phyloP scores from a whole-genome alignment of 257 asterid genomes.

The Solanum peruvianum region DNA sequence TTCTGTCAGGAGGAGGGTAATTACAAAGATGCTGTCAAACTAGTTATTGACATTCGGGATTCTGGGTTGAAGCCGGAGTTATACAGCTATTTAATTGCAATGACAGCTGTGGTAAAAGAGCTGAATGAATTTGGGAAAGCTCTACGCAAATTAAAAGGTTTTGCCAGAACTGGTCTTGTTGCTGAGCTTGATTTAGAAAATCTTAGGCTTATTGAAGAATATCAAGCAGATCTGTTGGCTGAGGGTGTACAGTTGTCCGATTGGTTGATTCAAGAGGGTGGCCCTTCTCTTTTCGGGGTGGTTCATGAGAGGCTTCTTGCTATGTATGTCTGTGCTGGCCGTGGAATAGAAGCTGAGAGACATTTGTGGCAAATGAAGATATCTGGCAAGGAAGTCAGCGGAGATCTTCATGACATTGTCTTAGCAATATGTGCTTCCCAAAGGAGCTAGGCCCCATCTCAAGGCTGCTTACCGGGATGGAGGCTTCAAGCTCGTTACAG shows the following conservation, averaged over 20 bases:
- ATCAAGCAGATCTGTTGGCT: constrained; percentile 50
- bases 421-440: constrained; percentile 93
- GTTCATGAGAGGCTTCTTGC: constrained; percentile 85
- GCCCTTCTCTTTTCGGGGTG: constrained; percentile 43
- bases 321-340: constrained; percentile 80
- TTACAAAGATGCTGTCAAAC: constrained; percentile 57
- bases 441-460: constrained; percentile 41
- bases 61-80: constrained; percentile 69
- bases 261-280: constrained; percentile 58
- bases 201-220: constrained; percentile 36
- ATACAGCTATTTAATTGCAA: constrained; percentile 83
- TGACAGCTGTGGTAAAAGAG: constrained; percentile 92
- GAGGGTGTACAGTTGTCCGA: constrained; percentile 50
- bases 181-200: constrained; percentile 47
- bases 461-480: constrained; percentile 56
- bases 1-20: constrained; percentile 70
- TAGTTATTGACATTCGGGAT: constrained; percentile 63
- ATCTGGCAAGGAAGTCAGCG: constrained; percentile 54
- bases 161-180: constrained; percentile 44
- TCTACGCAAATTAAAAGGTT: constrained; percentile 59
- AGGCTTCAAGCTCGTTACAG: constrained; percentile 36
- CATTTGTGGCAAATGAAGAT: constrained; percentile 93
- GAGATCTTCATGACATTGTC: constrained; percentile 70
- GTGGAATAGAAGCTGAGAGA: constrained; percentile 69
- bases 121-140: constrained; percentile 81